A percentile compares a stretch with the other conserved stretches of the same genome.
phyloP scores from a whole-genome alignment of 352 stramenopile species.

The Phytophthora pistaciae region DNA sequence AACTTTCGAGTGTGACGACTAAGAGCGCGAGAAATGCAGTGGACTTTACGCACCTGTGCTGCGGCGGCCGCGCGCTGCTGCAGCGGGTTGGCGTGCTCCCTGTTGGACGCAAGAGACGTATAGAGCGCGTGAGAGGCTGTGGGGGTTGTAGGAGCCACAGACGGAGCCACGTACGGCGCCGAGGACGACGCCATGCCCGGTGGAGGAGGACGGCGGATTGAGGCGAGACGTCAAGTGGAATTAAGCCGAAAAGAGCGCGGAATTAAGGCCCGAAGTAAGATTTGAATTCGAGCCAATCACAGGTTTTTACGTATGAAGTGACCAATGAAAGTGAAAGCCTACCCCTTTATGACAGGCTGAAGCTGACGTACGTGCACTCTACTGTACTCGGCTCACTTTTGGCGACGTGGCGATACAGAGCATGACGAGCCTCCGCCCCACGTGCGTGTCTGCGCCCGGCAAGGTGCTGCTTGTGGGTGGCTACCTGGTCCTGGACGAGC shows the following conservation, averaged over 20 bases:
- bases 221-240: conserved; percentile 12
- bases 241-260: conserved; percentile 14
- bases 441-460: conserved; percentile 93
- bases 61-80: conserved; percentile 72
- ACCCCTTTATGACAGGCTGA: conserved; percentile 5
- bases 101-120: conserved; percentile 20
- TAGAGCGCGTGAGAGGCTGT: conserved; percentile 16
- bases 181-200: conserved; percentile 35
- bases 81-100: conserved; percentile 40
- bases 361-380: not conserved
- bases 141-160: not conserved
- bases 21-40: not conserved
- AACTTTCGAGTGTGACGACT: not conserved
- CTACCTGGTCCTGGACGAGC: conserved; percentile 95
- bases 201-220: conserved; percentile 5
- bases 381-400: conserved; percentile 1
- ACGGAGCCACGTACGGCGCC: conserved; percentile 30
- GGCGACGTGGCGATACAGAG: conserved; percentile 1
- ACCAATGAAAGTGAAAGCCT: conserved; percentile 12
- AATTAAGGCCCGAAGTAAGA: conserved; percentile 28
- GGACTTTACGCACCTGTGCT: conserved; percentile 47
- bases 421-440: conserved; percentile 19
- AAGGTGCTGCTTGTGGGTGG: conserved; percentile 97
- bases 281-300: conserved; percentile 10
- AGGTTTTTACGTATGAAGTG: conserved; percentile 12